Conservation (phyloP, 495 filamentous ascomycete genomes). For the Neurospora sublineolata region DNA sequence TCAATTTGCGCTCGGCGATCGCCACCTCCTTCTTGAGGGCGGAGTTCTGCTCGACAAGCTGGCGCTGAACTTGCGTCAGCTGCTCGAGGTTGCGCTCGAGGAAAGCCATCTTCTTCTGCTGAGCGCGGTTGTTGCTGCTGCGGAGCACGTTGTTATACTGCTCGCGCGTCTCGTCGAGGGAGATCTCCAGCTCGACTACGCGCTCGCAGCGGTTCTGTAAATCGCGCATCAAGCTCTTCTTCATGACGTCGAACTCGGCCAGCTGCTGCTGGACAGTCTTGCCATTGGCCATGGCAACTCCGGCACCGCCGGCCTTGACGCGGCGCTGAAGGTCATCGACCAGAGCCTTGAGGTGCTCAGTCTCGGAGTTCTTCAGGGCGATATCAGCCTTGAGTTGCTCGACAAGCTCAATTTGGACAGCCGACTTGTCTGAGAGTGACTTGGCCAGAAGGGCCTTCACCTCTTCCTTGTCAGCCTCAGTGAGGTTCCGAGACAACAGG, state of each 20-base stretch:
- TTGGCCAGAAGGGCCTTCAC: constrained; percentile 68
- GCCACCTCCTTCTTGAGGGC: constrained; percentile 97
- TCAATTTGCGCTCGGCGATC: constrained; percentile 93
- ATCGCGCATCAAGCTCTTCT: constrained; percentile 98
- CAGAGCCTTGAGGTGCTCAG: constrained; percentile 57
- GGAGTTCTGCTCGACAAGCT: constrained; percentile 95
- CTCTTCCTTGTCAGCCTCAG: constrained; percentile 67
- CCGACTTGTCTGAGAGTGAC: constrained; percentile 60
- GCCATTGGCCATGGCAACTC: constrained; percentile 52
- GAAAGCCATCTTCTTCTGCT: constrained; percentile 99
- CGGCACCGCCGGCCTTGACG: constrained; percentile 46
- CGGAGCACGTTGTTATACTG: constrained; percentile 97
- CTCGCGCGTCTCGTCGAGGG: constrained; percentile 88
- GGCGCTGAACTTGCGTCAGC: constrained; percentile 89
- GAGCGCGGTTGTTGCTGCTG: constrained; percentile 89
- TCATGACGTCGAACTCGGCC: constrained; percentile 97
- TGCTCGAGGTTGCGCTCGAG: constrained; percentile 96
- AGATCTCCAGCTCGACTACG: constrained; percentile 95
- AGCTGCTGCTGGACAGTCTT: constrained; percentile 97
- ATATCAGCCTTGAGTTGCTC: constrained; percentile 66
- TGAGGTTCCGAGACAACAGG: constrained; percentile 67
- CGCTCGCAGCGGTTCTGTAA: constrained; percentile 96
- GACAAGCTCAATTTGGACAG: constrained; percentile 54
- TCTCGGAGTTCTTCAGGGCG: constrained; percentile 59
- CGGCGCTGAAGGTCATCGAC: constrained; percentile 68